phyloP scores from a whole-genome alignment of 352 stramenopile genomes.

The Globisporangium megalacanthum region DNA sequence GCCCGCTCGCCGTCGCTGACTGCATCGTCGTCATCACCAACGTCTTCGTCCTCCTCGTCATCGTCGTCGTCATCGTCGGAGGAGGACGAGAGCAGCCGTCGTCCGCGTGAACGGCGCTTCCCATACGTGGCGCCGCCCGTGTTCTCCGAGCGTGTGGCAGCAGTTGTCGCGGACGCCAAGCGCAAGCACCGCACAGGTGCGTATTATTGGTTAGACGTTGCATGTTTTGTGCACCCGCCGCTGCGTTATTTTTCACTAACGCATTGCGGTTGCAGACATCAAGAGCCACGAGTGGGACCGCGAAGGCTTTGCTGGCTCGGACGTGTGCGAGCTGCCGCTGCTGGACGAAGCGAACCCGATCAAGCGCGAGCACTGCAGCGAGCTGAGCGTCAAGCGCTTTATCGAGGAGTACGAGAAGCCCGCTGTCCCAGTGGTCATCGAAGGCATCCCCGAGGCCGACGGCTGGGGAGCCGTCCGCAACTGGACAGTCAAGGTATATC shows the following conservation, averaged over 20 bases:
- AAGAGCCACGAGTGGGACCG: constrained; percentile 55
- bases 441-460: constrained; percentile 76
- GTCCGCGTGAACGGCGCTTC: constrained; percentile 28
- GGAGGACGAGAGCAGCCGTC: constrained; percentile 19
- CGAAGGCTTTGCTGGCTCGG: constrained; percentile 75
- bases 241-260: background rate
- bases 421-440: constrained; percentile 72
- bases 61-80: constrained; percentile 44
- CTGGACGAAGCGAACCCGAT: constrained; percentile 62
- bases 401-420: constrained; percentile 81
- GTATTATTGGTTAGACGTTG: background rate
- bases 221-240: background rate
- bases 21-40: constrained; percentile 30
- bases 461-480: constrained; percentile 58
- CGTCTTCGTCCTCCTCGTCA: constrained; percentile 26
- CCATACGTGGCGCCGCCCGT: constrained; percentile 37
- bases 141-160: constrained; percentile 42
- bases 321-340: constrained; percentile 72
- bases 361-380: constrained; percentile 62
- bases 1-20: constrained; percentile 40
- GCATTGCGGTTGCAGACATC: constrained; percentile 38
- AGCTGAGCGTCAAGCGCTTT: constrained; percentile 78
- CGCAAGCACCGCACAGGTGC: constrained; percentile 69
- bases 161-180: constrained; percentile 52
- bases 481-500: constrained; percentile 64